Evolutionary conservation across 1,139 yeast species (phyloP).

Genomic region (Debaryomycetaceae sp.): DNA sequence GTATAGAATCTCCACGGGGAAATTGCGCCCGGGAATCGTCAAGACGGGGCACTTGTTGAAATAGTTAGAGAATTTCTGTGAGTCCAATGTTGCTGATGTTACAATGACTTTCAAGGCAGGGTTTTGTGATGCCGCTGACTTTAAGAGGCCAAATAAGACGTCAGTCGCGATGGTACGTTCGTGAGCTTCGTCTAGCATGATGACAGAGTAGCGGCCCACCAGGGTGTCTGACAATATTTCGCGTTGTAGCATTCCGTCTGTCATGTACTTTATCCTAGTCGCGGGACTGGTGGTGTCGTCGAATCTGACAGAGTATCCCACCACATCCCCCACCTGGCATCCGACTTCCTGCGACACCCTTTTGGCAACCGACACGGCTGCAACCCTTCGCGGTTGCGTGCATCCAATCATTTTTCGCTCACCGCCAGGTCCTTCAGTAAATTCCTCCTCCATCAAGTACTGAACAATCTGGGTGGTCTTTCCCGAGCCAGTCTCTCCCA

Average conservation of each 20-base stretch:
- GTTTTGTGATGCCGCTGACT: slow-evolving; percentile 56
- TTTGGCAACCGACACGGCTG: slow-evolving; percentile 59
- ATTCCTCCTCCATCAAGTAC: slow-evolving; percentile 28
- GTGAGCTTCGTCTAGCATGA: slow-evolving; percentile 93
- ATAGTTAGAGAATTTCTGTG: slow-evolving; percentile 68
- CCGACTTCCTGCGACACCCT: slow-evolving; percentile 61
- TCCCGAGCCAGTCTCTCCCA: slow-evolving; percentile 36
- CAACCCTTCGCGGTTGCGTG: slow-evolving; percentile 69
- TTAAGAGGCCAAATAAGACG: slow-evolving; percentile 74
- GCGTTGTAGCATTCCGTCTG: slow-evolving; percentile 88
- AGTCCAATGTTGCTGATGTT: slow-evolving; percentile 89
- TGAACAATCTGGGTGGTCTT: slow-evolving; percentile 23
- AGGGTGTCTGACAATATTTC: slow-evolving; percentile 72
- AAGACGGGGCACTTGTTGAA: slow-evolving; percentile 74
- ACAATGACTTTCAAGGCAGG: slow-evolving; percentile 73
- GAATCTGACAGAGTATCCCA: slow-evolving; percentile 59
- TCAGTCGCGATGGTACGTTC: slow-evolving; percentile 94
- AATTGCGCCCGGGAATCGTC: slow-evolving; percentile 81
- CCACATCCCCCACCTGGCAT: slow-evolving; percentile 47
- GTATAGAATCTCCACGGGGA: slow-evolving; percentile 73
- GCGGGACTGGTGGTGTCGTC: slow-evolving; percentile 44
- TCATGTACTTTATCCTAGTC: slow-evolving; percentile 64
- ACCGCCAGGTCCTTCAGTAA: slow-evolving; percentile 12
- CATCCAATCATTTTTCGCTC: slow-evolving; percentile 45
- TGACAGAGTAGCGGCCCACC: slow-evolving; percentile 65